These are phyloP conservation scores for Zarea fungicola DNA, from an alignment of 2,329 filamentous ascomycete species.

Conservation along the genomic window DNA sequence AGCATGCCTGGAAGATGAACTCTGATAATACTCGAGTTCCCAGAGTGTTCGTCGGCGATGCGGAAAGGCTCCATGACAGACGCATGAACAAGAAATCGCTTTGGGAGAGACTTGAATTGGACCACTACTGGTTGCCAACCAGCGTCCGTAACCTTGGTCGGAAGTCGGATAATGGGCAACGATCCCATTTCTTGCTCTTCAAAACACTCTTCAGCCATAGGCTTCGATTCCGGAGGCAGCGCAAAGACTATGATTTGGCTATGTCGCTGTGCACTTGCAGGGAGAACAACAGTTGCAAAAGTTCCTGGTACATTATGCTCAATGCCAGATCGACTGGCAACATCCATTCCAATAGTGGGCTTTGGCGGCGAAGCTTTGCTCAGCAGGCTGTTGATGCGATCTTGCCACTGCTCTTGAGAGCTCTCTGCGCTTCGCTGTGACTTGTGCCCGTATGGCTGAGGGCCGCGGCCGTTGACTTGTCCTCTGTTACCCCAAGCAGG, in stretches of 20 bases:
- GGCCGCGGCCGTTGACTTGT: conserved; percentile 11
- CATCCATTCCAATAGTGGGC: conserved; percentile 54
- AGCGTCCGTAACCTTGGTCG: conserved; percentile 54
- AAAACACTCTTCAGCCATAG: conserved; percentile 73
- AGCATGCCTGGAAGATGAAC: conserved; percentile 39
- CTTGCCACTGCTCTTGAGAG: conserved; percentile 61
- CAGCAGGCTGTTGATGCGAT: conserved; percentile 75
- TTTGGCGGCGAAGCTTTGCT: conserved; percentile 57
- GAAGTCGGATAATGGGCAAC: conserved; percentile 65
- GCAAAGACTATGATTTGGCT: neutral
- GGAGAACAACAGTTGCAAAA: conserved; percentile 68
- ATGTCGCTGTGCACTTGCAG: conserved; percentile 20
- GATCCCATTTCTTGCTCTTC: conserved; percentile 78
- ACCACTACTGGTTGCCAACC: conserved; percentile 57
- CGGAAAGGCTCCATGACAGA: conserved; percentile 30
- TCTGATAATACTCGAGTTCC: conserved; percentile 31
- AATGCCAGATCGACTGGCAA: conserved; percentile 61
- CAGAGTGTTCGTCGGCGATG: conserved; percentile 28
- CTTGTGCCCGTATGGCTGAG: conserved; percentile 5
- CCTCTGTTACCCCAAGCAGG: conserved; percentile 33
- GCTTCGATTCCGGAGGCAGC: conserved; percentile 42
- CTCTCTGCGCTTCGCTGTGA: conserved; percentile 28
- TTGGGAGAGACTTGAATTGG: conserved; percentile 50
- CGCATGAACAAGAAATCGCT: conserved; percentile 42
- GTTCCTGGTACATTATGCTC: conserved; percentile 47